A percentile compares a stretch with the other conserved stretches of the same genome.
These are phyloP conservation scores for Cutaneotrichosporon sp. DNA, from an alignment of 1,284 basidiomycete genomes.

Conservation along the genomic window DNA sequence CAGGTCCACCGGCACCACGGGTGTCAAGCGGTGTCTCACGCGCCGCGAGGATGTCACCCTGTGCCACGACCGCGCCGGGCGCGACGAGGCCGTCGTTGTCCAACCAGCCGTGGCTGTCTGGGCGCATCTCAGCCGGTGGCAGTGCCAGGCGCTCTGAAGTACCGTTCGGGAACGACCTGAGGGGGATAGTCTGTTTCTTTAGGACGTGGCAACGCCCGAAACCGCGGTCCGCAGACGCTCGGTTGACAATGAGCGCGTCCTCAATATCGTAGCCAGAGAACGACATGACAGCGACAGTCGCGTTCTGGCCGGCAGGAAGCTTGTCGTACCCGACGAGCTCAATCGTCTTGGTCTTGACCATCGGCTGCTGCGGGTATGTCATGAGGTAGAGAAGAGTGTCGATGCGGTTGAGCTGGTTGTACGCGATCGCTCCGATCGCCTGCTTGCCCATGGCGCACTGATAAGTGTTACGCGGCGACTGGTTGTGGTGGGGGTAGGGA, in stretches of 20 bases:
- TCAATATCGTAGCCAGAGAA: slow-evolving; percentile 99
- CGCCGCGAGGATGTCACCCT: slow-evolving; percentile 93
- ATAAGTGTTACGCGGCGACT: slow-evolving; percentile 97
- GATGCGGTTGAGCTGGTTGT: slow-evolving; percentile 97
- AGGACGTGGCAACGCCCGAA: slow-evolving; percentile 97
- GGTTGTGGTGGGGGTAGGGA: slow-evolving; percentile 99
- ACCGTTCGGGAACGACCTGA: slow-evolving; percentile 95
- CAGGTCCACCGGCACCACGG: slow-evolving; percentile 53
- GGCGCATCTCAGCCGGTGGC: slow-evolving; percentile 78
- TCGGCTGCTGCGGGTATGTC: slow-evolving; percentile 98
- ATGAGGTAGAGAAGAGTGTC: slow-evolving; percentile 98
- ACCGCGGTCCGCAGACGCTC: slow-evolving; percentile 93
- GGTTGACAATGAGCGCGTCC: slow-evolving; percentile 93
- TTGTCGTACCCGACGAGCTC: slow-evolving; percentile 96
- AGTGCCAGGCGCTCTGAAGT: slow-evolving; percentile 81
- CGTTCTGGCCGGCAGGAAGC: slow-evolving; percentile 96
- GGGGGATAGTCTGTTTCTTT: slow-evolving; percentile 89
- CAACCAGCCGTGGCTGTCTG: slow-evolving; percentile 76
- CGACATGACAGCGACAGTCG: slow-evolving; percentile 98
- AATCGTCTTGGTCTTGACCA: slow-evolving; percentile 99
- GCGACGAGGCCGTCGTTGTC: slow-evolving; percentile 94
- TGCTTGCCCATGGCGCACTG: slow-evolving; percentile 99
- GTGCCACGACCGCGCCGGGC: slow-evolving; percentile 89
- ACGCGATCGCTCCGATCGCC: slow-evolving; percentile 98
- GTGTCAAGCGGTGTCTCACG: slow-evolving; percentile 90